Conservation (phyloP, 2,329 filamentous ascomycete species). For the Colletotrichum tanaceti region DNA sequence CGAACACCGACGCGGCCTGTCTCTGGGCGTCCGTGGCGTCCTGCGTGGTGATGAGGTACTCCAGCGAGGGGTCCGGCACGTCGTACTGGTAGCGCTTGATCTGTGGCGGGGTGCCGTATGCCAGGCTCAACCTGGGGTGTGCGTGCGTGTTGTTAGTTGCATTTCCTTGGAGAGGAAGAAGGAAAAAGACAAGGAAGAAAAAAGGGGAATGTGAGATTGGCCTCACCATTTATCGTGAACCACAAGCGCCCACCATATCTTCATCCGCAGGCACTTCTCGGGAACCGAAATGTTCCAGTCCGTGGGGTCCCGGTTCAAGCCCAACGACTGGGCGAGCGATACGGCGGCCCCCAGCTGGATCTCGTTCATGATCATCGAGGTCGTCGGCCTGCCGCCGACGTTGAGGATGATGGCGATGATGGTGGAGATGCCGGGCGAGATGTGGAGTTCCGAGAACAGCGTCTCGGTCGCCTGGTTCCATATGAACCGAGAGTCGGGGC, state of each 20-base stretch:
- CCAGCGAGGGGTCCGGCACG: constrained; percentile 56
- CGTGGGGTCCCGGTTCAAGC: constrained; percentile 64
- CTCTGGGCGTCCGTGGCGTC: constrained; percentile 9
- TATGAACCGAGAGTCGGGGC: constrained; percentile 69
- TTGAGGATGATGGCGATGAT: constrained; percentile 69
- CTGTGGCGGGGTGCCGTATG: constrained; percentile 64
- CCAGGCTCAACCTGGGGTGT: constrained; percentile 59
- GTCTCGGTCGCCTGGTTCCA: constrained; percentile 72
- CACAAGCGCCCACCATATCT: constrained; percentile 67
- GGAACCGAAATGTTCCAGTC: constrained; percentile 62
- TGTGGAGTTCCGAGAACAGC: constrained; percentile 68
- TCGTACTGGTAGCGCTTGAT: constrained; percentile 60
- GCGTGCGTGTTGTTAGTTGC: neutral
- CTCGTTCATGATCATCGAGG: constrained; percentile 69
- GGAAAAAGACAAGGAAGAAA: no score
- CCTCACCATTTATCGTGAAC: constrained; percentile 66
- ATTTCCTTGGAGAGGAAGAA: neutral
- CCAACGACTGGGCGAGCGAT: constrained; percentile 64
- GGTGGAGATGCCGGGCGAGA: constrained; percentile 68
- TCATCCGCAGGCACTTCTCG: constrained; percentile 65
- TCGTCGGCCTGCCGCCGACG: constrained; percentile 69
- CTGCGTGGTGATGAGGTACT: constrained; percentile 47
- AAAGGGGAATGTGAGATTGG: no score
- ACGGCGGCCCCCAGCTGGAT: constrained; percentile 62
- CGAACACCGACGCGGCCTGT: constrained; percentile 36